A percentile compares a stretch with the other conserved stretches of the same genome.
Evolutionary conservation across 257 asterid species (phyloP).

Genomic region (Nicotiana undulata): DNA sequence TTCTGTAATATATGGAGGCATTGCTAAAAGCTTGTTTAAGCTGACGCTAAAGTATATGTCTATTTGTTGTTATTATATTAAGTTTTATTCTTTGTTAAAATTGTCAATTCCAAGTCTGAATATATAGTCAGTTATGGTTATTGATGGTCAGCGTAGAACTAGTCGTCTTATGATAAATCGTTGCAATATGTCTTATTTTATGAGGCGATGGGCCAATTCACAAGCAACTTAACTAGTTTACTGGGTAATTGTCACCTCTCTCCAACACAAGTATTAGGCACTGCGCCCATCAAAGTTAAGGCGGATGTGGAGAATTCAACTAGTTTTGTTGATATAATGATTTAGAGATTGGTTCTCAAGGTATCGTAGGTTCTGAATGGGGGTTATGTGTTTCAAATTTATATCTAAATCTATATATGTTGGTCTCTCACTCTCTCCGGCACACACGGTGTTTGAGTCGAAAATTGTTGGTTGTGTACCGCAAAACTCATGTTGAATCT

Average conservation of each 20-base stretch:
- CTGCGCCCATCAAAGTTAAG: background rate
- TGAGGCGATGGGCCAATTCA: background rate
- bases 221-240: background rate
- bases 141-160: background rate
- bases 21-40: background rate
- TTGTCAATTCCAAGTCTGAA: background rate
- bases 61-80: background rate
- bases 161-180: background rate
- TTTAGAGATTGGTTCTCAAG: background rate
- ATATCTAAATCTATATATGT: background rate
- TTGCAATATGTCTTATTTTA: background rate
- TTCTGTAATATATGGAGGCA: background rate
- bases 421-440: background rate
- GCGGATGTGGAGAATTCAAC: background rate
- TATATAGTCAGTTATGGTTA: background rate
- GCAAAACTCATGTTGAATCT: background rate
- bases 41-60: background rate
- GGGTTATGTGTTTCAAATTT: background rate
- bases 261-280: background rate
- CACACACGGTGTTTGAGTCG: background rate
- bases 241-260: background rate
- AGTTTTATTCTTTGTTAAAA: background rate
- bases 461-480: background rate
- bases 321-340: background rate
- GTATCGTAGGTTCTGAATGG: background rate